A percentile compares a stretch with the other conserved stretches of the same genome.
These are phyloP conservation scores for Mitragyna speciosa DNA, from an alignment of 257 asterid genomes.

Conservation along the genomic window DNA sequence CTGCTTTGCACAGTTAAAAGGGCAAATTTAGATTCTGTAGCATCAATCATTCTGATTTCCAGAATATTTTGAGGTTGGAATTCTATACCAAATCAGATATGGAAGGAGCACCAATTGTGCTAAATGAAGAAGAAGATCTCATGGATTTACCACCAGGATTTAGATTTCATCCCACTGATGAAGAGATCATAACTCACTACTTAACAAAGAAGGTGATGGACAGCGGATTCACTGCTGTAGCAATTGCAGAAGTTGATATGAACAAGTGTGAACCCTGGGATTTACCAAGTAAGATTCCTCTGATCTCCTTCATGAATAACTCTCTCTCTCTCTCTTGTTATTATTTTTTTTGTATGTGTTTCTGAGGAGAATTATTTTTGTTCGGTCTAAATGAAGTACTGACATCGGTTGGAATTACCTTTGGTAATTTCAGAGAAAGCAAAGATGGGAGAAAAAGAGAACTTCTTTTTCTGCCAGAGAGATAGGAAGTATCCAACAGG, in stretches of 20 bases:
- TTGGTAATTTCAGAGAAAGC: conserved; percentile 49
- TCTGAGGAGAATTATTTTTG: not conserved
- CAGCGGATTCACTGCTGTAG: conserved; percentile 46
- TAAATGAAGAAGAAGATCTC: conserved; percentile 26
- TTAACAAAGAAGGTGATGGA: conserved; percentile 56
- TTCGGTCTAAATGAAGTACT: too few relatives aligned
- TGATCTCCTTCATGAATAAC: not conserved
- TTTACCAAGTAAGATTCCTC: conserved; percentile 57
- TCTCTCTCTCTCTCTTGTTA: not conserved
- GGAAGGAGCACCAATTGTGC: conserved; percentile 36
- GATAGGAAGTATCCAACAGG: conserved; percentile 89
- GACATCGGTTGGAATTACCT: too few relatives aligned
- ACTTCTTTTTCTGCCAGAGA: conserved; percentile 73
- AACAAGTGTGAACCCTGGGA: conserved; percentile 95
- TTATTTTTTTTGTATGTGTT: not conserved
- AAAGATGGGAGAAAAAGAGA: conserved; percentile 74
- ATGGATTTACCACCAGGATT: conserved; percentile 72
- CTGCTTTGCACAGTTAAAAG: not conserved
- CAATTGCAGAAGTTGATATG: conserved; percentile 79
- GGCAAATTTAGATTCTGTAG: not conserved
- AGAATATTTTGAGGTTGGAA: too few relatives aligned
- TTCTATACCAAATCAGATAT: conserved; percentile 12
- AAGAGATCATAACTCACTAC: conserved; percentile 71
- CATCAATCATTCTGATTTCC: too few relatives aligned
- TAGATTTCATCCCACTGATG: conserved; percentile 85